Conservation (phyloP, 106 monocot species). For the Dioscorea zingiberensis region DNA sequence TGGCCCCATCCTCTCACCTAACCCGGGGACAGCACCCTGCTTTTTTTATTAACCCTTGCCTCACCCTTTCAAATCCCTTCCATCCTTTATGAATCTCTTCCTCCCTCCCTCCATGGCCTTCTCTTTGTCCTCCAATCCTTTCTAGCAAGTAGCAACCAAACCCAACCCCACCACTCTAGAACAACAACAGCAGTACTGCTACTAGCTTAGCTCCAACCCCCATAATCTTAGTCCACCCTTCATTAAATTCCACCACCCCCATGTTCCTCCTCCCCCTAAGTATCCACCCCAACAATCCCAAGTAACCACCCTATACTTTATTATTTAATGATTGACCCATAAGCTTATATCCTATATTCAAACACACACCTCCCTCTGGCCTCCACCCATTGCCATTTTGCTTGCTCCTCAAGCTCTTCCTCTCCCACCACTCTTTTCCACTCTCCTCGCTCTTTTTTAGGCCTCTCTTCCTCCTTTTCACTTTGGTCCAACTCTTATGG, state of each 20-base stretch:
- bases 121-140: neutral
- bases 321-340: constrained; percentile 4
- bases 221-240: constrained; percentile 3
- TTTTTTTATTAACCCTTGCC: constrained; percentile 6
- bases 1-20: constrained; percentile 24
- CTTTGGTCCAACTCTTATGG: constrained; percentile 3
- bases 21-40: constrained; percentile 11
- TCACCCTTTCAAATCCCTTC: neutral
- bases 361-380: neutral
- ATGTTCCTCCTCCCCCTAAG: neutral
- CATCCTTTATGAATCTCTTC: constrained; percentile 2
- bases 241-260: constrained; percentile 7
- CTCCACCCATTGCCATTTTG: neutral
- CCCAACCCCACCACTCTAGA: no score
- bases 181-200: neutral
- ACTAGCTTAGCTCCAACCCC: neutral
- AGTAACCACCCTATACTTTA: constrained; percentile 2
- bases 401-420: neutral
- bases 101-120: neutral
- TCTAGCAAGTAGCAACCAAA: no score
- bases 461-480: neutral
- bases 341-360: constrained; percentile 2
- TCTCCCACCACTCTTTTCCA: neutral
- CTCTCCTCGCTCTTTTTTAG: neutral
- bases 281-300: neutral